Evolutionary conservation across 768 basidiomycete genomes (phyloP), one percentile per base, ranked within the genome.

Genomic region (Amanita molliuscula): DNA sequence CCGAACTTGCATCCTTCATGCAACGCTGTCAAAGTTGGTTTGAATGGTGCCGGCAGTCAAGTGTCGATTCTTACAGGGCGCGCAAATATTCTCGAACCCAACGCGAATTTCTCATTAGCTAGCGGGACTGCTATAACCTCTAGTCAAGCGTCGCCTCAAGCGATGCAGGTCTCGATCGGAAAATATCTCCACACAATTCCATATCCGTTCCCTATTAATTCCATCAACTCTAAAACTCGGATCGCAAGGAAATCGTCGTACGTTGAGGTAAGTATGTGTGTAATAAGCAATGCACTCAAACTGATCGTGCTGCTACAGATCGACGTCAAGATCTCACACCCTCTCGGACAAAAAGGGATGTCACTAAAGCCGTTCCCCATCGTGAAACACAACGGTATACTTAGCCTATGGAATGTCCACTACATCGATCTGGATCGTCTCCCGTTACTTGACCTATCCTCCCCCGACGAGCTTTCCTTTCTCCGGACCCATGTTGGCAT

Each of bases 171-270:
- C 9, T 53, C 54, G 3, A 54, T 73, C 51, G 60, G 56, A 2
- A 34, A 52, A 1, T 58, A 62, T 47, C 28, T 49, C 4, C 57
- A 68, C 44, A 43, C 48, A 29, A 50, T 78, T 6, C 6, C 42
- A 1, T 78, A 68, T 38, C 77, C 76, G 0, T 70, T 74, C 40
- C 74, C 75, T 7, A 60, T 80, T 8, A 56, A 69, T 28, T 64
- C 65, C 4, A 52, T 55, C 16, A 62, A 63, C 13, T 46, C 59
- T 1, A 76, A 66, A 54, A 56, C 72, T 8, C 69, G 76, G 4
- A 55, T 81, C 29, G 79, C 80, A 7, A 68, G 79, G 34, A 78
- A 75, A 54, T 81, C 78, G 1, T 66, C 59, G 21, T 82, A 76
- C 50, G 61, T 81, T 5, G 69, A 73, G 59, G 67, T 69, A 58